Evolutionary conservation across 2,329 filamentous ascomycete species (phyloP), one percentile per base, ranked within the genome.

Genomic region (Pseudogymnoascus sp.): DNA sequence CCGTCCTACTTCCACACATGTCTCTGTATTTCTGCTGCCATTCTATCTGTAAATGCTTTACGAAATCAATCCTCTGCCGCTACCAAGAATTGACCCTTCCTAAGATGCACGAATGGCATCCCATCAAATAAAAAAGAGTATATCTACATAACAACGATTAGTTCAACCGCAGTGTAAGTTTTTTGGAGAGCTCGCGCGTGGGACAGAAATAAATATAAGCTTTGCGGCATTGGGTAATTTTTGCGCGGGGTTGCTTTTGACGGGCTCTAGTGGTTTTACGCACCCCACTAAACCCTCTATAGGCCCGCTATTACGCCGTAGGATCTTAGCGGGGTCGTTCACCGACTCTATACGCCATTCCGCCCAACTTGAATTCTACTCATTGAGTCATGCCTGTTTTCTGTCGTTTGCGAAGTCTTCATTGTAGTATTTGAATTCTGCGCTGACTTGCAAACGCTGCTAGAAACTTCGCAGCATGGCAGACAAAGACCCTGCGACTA

Each of bases 371-470:
- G 42, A 10, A 67, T 67, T 5, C 61, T 74, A 12, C 61, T 58
- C 27, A 8, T 13, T 58, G 48, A 35, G 21, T 58, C 63, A 4
- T 72, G 67, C 67, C 62, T 67, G 55, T 59, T 67, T 61, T 37
- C 67, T 37, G 48, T 58, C 12, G 48, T 33, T 58, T 33, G 27
- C 12, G 6, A 25, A 2, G 48, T 10, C 27, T n/a, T 25, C 12
- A 15, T 58, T 58, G 29, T 58, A 58, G 48, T 7, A 9, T 58
- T 33, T 58, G 27, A 25, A 48, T 18, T 33, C 4, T 39, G 15
- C 36, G 27, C 10, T 25, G 31, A 18, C 27, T 29, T 12, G 4
- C 12, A 31, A 12, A 21, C 27, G 15, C 13, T 33, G 13, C 4
- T 35, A n/a, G 27, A 33, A 58, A 33, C 8, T 7, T 31, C 15